Conservation (phyloP, 306 rosid species). For the Alnus rubra region DNA sequence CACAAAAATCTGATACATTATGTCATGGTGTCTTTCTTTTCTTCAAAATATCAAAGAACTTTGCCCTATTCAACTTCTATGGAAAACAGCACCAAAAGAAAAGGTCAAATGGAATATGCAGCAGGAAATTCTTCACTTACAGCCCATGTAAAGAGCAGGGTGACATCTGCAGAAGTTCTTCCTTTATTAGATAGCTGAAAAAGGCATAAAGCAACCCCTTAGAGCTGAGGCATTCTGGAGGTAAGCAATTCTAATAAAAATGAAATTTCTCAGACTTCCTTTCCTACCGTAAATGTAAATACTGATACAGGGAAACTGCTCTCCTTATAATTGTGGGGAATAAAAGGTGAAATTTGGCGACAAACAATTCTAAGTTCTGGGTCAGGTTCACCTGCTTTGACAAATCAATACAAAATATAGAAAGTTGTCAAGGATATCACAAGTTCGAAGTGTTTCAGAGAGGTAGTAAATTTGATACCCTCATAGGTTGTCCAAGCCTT, state of each 20-base stretch:
- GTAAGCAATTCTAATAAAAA: conserved; percentile 1
- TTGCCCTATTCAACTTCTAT: background rate
- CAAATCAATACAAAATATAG: background rate
- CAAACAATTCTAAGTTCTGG: conserved; percentile 75
- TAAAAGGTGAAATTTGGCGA: conserved; percentile 92
- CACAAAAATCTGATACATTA: background rate
- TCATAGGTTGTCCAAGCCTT: conserved; percentile 90
- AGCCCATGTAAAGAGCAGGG: conserved; percentile 94
- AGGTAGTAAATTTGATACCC: conserved; percentile 46
- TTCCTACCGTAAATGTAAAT: conserved; percentile 78
- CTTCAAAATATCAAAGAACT: background rate
- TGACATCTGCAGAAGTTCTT: conserved; percentile 71
- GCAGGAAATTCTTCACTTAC: conserved; percentile 48
- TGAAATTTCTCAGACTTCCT: conserved; percentile 19
- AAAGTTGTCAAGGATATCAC: background rate
- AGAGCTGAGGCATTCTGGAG: conserved; percentile 5
- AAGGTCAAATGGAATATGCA: background rate
- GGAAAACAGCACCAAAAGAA: background rate
- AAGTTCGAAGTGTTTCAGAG: background rate
- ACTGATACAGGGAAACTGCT: conserved; percentile 92
- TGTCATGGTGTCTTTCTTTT: background rate
- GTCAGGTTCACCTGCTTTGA: conserved; percentile 79
- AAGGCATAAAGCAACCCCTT: conserved; percentile 18
- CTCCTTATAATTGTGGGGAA: conserved; percentile 94
- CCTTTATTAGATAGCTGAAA: conserved; percentile 77